Base-by-base conservation (phyloP, 2,329 filamentous ascomycete species). In the Neonectria punicea region DNA sequence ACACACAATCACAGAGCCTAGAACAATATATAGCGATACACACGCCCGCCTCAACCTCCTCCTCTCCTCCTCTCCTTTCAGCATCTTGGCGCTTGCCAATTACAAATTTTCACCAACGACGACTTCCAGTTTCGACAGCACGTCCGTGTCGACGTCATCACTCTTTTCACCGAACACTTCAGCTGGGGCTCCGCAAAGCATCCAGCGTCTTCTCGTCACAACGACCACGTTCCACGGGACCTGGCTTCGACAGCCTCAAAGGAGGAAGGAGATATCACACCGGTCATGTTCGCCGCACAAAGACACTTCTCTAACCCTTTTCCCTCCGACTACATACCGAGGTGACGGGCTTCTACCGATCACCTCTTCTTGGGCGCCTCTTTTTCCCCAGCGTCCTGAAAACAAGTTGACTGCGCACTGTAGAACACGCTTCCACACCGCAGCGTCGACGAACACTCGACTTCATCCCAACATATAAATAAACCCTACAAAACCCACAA, bases 311-410 rank as follows among this genome's bases (percentile, higher is more conserved):
- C 80, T 78, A 85, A 83, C 80, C 84, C 82, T 83, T 84, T 83
- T 83, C 84, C 84, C 77, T 84, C 84, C 85, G 84, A 87, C 82
- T 83, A 85, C 82, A 87, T 86, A 86, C 84, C 85, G 83, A 86
- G 86, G 86, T 88, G 86, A 88, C 85, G 79, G 81, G 81, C 78
- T 76, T 82, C 79, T 34, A 79, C 80, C 79, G 61, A 74, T 77
- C 78, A 80, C 79, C 83, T 82, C 82, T 79, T 81, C 77, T 79
- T 78, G 80, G 82, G 81, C 82, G 77, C 81, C 73, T 73, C 67
- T 69, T 70, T 25, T 25, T 67, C 67, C 67, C 67, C 59, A 69
- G 70, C 65, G 66, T 67, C 63, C 67, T 56, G 63, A 64, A 68
- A 58, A 61, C 58, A 32, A 63, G 63, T 74, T 71, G 54, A 70